Conservation (phyloP, 176 grass and related monocot genomes). For the Eleusine indica region DNA sequence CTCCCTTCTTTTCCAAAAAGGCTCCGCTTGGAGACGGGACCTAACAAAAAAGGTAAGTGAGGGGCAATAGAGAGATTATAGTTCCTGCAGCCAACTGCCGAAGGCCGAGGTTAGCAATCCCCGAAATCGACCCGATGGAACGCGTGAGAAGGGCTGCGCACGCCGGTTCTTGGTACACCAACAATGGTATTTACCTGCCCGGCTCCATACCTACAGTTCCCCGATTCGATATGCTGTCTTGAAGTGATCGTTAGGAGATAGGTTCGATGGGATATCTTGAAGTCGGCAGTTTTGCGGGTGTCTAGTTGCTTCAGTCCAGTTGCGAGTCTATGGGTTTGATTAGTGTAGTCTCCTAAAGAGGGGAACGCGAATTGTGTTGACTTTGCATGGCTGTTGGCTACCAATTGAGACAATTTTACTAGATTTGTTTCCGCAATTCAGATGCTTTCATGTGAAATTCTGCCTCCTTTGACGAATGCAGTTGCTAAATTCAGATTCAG, state of each 20-base stretch:
- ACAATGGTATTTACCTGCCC: conserved; percentile 56
- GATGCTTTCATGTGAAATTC: not conserved
- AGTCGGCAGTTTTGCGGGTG: not conserved
- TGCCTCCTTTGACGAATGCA: not conserved
- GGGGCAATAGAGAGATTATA: not conserved
- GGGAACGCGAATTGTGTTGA: conserved; percentile 7
- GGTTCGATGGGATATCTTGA: not conserved
- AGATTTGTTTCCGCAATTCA: not conserved
- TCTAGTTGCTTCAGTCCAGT: not conserved
- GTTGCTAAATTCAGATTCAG: conserved; percentile 13
- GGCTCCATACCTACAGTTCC: not conserved
- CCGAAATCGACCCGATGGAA: conserved; percentile 52
- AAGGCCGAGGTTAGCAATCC: not conserved
- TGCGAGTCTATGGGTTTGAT: conserved; percentile 3
- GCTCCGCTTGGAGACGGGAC: not conserved
- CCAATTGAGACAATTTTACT: not conserved
- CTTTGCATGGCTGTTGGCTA: not conserved
- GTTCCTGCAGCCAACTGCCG: not conserved
- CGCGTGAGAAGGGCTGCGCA: conserved; percentile 70
- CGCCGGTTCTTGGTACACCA: conserved; percentile 91
- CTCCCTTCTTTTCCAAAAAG: too few species aligned
- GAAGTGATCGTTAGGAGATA: conserved; percentile 1
- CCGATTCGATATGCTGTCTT: conserved; percentile 12
- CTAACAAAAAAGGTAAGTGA: not conserved
- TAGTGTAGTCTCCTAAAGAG: not conserved